Percentiles rank a stretch among this genome's conserved stretches.
Evolutionary conservation across 345 rosid species (phyloP).

Genomic region (Clarkia xantiana): DNA sequence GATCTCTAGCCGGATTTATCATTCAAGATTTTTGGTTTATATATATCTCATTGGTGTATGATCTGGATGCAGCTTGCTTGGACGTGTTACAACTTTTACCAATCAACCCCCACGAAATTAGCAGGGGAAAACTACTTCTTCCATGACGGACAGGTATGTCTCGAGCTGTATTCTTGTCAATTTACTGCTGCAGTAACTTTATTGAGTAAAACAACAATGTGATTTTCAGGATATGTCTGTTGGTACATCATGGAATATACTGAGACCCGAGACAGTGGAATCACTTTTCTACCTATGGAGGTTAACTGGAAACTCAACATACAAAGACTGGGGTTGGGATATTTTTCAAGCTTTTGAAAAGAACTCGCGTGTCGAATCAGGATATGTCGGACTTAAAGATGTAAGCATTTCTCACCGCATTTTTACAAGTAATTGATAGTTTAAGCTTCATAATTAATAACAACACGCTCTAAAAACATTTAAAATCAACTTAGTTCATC

Average conservation of each 20-base stretch:
- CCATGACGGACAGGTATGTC: constrained; percentile 40
- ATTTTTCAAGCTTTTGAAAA: constrained; percentile 90
- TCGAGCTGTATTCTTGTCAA: background rate
- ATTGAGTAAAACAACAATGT: background rate
- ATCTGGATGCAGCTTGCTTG: constrained; percentile 63
- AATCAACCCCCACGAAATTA: constrained; percentile 77
- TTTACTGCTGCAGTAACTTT: background rate
- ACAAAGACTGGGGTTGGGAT: constrained; percentile 98
- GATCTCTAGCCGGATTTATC: background rate
- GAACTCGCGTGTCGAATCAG: constrained; percentile 69
- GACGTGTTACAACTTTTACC: constrained; percentile 98
- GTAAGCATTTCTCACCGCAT: constrained; percentile 26
- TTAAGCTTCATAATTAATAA: no score
- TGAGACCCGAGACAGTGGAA: constrained; percentile 95
- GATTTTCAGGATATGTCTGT: constrained; percentile 79
- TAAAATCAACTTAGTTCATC: no score
- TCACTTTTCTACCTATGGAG: constrained; percentile 95
- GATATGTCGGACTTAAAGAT: constrained; percentile 94
- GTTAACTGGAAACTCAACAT: constrained; percentile 81
- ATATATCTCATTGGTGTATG: background rate
- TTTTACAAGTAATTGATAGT: no score
- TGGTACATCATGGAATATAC: constrained; percentile 93
- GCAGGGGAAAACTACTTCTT: constrained; percentile 98
- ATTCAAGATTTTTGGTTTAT: no score
- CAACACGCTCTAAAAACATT: no score